Conservation (phyloP, 1,284 basidiomycete genomes). For the Trichosporon sp. region DNA sequence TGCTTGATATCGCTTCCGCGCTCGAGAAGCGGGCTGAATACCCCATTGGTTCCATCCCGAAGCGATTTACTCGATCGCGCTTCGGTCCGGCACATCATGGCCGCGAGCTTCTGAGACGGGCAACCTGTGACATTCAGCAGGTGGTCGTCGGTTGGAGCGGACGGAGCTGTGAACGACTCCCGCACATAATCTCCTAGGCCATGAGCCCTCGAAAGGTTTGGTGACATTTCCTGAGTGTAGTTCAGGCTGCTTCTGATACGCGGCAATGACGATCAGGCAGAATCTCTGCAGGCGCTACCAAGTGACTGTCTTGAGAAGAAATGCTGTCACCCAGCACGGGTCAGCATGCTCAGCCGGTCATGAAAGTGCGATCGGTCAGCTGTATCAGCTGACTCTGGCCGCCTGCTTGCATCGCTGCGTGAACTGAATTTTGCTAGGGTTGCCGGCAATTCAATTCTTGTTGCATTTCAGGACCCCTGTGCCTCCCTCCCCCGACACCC, state of each 20-base stretch:
- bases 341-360: neutral
- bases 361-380: neutral
- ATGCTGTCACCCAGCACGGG: no score
- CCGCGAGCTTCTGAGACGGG: neutral
- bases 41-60: neutral
- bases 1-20: neutral
- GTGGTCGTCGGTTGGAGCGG: neutral
- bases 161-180: neutral
- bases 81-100: neutral
- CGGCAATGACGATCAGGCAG: neutral
- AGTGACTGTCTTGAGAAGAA: neutral
- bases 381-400: slow-evolving; percentile 1
- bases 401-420: neutral
- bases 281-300: neutral
- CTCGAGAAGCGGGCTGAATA: neutral
- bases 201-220: neutral
- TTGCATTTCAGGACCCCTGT: slow-evolving; percentile 1
- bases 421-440: neutral
- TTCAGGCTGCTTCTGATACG: neutral
- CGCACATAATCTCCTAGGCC: neutral
- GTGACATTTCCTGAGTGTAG: neutral
- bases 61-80: neutral
- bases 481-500: neutral
- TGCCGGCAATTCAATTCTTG: neutral
- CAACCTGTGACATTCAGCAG: neutral